Evolutionary conservation across 441 rosid species (phyloP), one percentile per base, ranked within the genome.

Genomic region (Arabidopsis lyrata): DNA sequence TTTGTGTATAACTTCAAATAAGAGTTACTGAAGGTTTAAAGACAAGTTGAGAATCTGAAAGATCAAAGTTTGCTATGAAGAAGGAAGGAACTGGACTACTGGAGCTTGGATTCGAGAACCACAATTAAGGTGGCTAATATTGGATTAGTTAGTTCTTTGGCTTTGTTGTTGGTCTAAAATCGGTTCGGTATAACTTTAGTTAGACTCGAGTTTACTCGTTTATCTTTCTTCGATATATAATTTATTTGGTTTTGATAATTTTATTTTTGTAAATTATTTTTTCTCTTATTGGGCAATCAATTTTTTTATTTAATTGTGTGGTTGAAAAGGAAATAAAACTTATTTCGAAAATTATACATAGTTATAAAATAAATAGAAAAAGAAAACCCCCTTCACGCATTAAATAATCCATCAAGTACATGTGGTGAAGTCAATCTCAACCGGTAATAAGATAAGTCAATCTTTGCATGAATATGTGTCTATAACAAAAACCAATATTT

Each of bases 361-460:
- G 8, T 22, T 50, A 4, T 50, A 3, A 14, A 54, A 54, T 6
- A 31, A n/a, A 15, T 3, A 29, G 10, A 39, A 22, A 32, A 29
- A 16, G 1, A 1, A 54, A 31, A 7, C 1, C 39, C 41, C 20
- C 27, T 8, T 6, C 44, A 29, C 22, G 45, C 72, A 76, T 55
- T 63, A 11, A 76, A 76, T 49, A 57, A 35, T 56, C 20, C 20
- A 75, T 7, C 41, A 76, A 63, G 20, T 70, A 70, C 48, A 68
- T 36, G 22, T 31, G 75, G 54, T 45, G 54, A 63, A 63, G 59
- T 47, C 59, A 61, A 38, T 53, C 56, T 44, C 63, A 68, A 45
- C 18, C 48, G 20, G 57, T 62, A 52, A 60, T 62, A 52, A 60
- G 45, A 31, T 59, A 52, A 62, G 74, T 75, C 66, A 63, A 63